Evolutionary conservation across 345 rosid genomes (phyloP).

Genomic region (Nasturtium officinale): DNA sequence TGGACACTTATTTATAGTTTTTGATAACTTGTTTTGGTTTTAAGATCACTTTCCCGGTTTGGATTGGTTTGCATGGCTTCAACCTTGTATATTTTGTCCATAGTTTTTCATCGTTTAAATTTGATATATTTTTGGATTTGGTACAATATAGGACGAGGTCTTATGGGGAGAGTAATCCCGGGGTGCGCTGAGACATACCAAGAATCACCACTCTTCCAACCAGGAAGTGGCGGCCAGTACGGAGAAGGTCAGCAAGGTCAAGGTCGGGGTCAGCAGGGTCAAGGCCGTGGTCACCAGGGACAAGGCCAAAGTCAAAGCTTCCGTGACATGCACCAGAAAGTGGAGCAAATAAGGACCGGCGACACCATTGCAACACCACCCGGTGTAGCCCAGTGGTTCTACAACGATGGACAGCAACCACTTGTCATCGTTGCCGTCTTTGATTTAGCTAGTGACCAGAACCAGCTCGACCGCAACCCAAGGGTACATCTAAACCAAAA

Average conservation of each 20-base stretch:
- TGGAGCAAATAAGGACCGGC: constrained; percentile 52
- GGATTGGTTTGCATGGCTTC: background rate
- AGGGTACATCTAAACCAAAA: constrained; percentile 49
- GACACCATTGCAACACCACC: constrained; percentile 56
- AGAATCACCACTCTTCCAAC: constrained; percentile 36
- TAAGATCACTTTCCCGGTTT: background rate
- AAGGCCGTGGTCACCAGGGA: background rate
- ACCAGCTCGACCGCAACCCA: constrained; percentile 64
- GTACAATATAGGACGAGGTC: constrained; percentile 48
- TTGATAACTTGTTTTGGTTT: background rate
- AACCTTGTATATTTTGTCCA: background rate
- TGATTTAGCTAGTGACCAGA: constrained; percentile 48
- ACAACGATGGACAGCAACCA: constrained; percentile 56
- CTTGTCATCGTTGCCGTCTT: constrained; percentile 50
- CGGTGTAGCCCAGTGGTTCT: constrained; percentile 62
- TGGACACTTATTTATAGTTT: background rate
- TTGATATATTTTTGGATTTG: background rate
- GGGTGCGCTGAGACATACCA: constrained; percentile 78
- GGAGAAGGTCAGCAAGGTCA: constrained; percentile 5
- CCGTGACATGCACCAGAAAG: constrained; percentile 66
- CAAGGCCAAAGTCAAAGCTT: constrained; percentile 26
- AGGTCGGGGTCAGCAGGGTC: constrained; percentile 8
- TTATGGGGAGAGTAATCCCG: constrained; percentile 49
- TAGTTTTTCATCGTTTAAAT: background rate
- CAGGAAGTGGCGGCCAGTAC: background rate